Percentiles rank a stretch among this genome's conserved stretches.
These are phyloP conservation scores for Spathaspora passalidarum DNA, from an alignment of 805 yeast genomes.

Conservation along the genomic window DNA sequence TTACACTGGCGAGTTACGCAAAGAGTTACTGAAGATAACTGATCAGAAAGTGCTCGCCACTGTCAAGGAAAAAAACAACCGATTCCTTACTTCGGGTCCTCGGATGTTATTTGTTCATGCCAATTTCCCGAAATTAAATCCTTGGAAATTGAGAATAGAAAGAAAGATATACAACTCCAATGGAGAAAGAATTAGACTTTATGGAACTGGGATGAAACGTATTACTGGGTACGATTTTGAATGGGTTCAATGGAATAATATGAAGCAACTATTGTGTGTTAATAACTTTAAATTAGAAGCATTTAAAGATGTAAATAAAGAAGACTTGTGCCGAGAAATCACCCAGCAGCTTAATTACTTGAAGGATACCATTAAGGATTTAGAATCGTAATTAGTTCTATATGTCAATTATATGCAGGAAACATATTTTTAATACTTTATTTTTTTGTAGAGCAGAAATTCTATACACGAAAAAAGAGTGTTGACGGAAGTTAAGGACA, in stretches of 20 bases:
- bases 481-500: neutral
- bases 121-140: slow-evolving; percentile 65
- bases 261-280: slow-evolving; percentile 55
- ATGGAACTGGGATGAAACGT: slow-evolving; percentile 53
- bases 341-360: slow-evolving; percentile 43
- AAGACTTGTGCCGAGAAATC: slow-evolving; percentile 50
- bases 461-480: neutral
- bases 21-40: slow-evolving; percentile 11
- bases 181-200: slow-evolving; percentile 51
- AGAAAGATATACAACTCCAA: slow-evolving; percentile 39
- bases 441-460: neutral
- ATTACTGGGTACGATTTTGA: slow-evolving; percentile 58
- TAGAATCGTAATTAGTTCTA: neutral
- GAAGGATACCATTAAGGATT: slow-evolving; percentile 16
- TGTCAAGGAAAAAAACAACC: slow-evolving; percentile 7
- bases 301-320: slow-evolving; percentile 39
- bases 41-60: slow-evolving; percentile 5
- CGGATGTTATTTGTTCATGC: slow-evolving; percentile 57
- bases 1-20: slow-evolving; percentile 9
- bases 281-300: slow-evolving; percentile 42
- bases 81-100: slow-evolving; percentile 17
- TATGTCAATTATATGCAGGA: neutral
- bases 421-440: neutral
- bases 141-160: slow-evolving; percentile 47
- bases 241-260: slow-evolving; percentile 54